phyloP scores from a whole-genome alignment of 208 protist genomes.

The Trypanosoma congolense region DNA sequence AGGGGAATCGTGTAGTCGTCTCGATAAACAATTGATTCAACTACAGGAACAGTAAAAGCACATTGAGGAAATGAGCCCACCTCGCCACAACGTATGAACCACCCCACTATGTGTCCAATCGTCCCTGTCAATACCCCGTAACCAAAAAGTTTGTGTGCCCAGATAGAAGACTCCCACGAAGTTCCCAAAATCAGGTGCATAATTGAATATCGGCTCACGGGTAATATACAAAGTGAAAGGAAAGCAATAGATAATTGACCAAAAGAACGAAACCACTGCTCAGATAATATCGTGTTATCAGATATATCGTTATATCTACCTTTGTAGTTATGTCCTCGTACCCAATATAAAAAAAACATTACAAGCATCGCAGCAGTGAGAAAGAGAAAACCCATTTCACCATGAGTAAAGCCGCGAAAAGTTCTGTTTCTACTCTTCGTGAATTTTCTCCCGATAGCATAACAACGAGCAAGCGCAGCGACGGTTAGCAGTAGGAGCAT shows the following conservation, averaged over 20 bases:
- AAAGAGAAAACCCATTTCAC: constrained; percentile 25
- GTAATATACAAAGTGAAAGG: constrained; percentile 51
- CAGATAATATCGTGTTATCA: constrained; percentile 13
- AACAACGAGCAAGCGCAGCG: constrained; percentile 25
- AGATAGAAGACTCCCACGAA: constrained; percentile 50
- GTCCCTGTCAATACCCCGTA: constrained; percentile 23
- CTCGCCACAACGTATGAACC: constrained; percentile 21
- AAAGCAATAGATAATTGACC: constrained; percentile 58
- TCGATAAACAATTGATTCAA: background rate
- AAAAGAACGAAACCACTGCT: constrained; percentile 37
- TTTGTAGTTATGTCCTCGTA: constrained; percentile 63
- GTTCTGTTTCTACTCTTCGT: constrained; percentile 5
- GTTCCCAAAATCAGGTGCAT: constrained; percentile 40
- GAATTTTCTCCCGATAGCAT: constrained; percentile 7
- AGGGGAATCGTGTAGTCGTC: constrained; percentile 34
- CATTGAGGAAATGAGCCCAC: constrained; percentile 26
- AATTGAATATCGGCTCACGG: constrained; percentile 43
- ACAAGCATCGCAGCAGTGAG: constrained; percentile 26
- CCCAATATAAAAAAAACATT: constrained; percentile 60
- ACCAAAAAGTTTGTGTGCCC: constrained; percentile 46
- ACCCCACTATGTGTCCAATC: constrained; percentile 19
- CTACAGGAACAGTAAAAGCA: constrained; percentile 21
- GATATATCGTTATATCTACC: background rate
- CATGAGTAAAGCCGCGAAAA: constrained; percentile 13
- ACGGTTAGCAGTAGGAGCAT: constrained; percentile 23